Evolutionary conservation across 2,329 filamentous ascomycete genomes (phyloP).

Genomic region (Aureobasidium sp.): DNA sequence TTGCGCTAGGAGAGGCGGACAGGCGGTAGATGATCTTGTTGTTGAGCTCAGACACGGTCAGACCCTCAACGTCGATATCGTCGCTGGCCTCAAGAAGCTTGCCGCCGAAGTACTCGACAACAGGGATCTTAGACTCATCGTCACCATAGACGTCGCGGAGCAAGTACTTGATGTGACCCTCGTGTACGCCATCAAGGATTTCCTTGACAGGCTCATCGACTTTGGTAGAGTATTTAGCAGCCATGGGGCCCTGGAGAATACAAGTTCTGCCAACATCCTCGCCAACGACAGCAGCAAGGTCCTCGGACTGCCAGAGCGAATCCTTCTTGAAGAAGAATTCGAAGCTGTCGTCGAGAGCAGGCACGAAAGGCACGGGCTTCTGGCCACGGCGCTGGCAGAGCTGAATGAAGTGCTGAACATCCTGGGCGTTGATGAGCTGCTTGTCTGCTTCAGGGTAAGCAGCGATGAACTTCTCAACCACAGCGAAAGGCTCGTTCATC

Average conservation of each 20-base stretch:
- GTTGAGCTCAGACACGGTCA: constrained; percentile 73
- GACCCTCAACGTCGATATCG: constrained; percentile 73
- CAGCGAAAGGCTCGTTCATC: constrained; percentile 70
- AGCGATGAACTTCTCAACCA: constrained; percentile 70
- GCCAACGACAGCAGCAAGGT: constrained; percentile 87
- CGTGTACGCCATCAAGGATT: constrained; percentile 85
- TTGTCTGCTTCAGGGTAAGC: constrained; percentile 79
- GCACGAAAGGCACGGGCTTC: constrained; percentile 96
- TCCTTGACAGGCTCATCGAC: constrained; percentile 93
- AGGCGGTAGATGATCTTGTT: constrained; percentile 80
- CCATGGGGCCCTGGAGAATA: constrained; percentile 91
- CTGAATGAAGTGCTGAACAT: constrained; percentile 92
- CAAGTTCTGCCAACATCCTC: constrained; percentile 95
- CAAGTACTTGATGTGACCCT: constrained; percentile 75
- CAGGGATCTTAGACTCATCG: constrained; percentile 67
- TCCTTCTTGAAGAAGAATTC: constrained; percentile 99
- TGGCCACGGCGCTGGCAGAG: constrained; percentile 87
- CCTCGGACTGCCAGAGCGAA: constrained; percentile 97
- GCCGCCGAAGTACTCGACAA: constrained; percentile 92
- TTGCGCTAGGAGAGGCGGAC: constrained; percentile 63
- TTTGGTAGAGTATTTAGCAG: constrained; percentile 80
- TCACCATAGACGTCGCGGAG: constrained; percentile 72
- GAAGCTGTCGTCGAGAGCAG: constrained; percentile 91
- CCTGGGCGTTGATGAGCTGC: constrained; percentile 96
- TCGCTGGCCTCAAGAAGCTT: constrained; percentile 67